Percentiles rank a stretch among this genome's conserved stretches.
Conservation (phyloP, 768 basidiomycete species). For the Auricularia auricula-judae region DNA sequence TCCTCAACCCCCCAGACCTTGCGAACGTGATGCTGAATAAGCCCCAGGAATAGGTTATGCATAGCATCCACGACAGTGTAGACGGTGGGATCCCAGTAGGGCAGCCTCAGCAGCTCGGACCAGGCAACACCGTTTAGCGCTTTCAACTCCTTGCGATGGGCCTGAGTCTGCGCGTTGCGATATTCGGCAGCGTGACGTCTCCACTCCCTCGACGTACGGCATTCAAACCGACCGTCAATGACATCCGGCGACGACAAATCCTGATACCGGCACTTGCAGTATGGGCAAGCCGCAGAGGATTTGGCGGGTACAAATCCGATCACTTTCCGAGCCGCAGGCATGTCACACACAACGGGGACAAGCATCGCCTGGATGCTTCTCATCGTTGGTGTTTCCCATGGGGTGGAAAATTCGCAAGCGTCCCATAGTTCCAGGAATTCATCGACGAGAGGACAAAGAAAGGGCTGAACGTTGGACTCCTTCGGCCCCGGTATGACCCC, state of each 20-base stretch:
- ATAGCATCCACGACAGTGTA: slow-evolving; percentile 23
- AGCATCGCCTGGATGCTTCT: slow-evolving; percentile 16
- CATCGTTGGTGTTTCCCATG: slow-evolving; percentile 11
- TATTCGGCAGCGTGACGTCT: slow-evolving; percentile 8
- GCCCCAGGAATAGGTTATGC: slow-evolving; percentile 25
- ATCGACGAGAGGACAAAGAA: background rate
- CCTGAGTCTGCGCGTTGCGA: slow-evolving; percentile 11
- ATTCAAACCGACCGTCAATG: background rate
- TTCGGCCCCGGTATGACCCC: background rate
- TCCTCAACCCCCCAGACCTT: background rate
- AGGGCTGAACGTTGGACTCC: background rate
- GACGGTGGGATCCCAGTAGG: slow-evolving; percentile 24
- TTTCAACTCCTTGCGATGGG: slow-evolving; percentile 10
- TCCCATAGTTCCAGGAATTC: background rate
- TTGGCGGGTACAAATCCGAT: slow-evolving; percentile 13
- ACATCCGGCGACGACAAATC: background rate
- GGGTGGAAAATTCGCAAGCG: slow-evolving; percentile 18
- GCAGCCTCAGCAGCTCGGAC: slow-evolving; percentile 20
- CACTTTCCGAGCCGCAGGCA: slow-evolving; percentile 18
- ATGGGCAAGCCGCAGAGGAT: slow-evolving; percentile 8
- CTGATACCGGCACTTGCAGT: slow-evolving; percentile 1
- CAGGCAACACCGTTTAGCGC: slow-evolving; percentile 18
- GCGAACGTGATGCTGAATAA: background rate
- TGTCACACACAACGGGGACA: slow-evolving; percentile 22
- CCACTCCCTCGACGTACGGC: slow-evolving; percentile 4